Conservation (phyloP, 2,329 filamentous ascomycete genomes). For the Colletotrichum gloeosporioides region DNA sequence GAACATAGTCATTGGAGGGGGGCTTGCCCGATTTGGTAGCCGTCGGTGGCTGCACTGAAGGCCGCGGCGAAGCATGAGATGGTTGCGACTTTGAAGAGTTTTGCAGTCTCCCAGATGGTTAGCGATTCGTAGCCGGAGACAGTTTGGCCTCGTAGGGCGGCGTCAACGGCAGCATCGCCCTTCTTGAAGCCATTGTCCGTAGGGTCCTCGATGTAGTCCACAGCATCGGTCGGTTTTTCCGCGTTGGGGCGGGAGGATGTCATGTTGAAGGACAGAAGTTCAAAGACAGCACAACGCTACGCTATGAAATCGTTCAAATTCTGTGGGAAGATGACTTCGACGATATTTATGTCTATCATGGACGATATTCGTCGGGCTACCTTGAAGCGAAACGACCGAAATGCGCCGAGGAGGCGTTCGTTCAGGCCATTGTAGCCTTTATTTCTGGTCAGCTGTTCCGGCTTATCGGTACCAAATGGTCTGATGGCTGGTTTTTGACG, state of each 20-base stretch:
- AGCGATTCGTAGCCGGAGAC: constrained; percentile 31
- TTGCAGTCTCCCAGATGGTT: constrained; percentile 28
- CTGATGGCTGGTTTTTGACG: background rate
- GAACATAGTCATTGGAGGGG: too few species aligned
- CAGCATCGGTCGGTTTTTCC: background rate
- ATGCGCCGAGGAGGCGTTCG: background rate
- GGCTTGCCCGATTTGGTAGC: constrained; percentile 30
- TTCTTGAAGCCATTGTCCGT: background rate
- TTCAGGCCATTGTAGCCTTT: background rate
- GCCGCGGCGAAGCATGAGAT: constrained; percentile 28
- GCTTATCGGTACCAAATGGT: background rate
- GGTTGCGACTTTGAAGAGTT: constrained; percentile 29
- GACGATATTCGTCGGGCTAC: background rate
- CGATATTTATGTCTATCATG: background rate
- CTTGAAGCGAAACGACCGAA: background rate
- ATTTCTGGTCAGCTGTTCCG: background rate
- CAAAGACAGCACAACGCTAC: background rate
- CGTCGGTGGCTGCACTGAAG: constrained; percentile 29
- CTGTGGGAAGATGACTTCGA: background rate
- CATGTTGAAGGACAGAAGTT: background rate
- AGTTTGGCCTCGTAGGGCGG: constrained; percentile 26
- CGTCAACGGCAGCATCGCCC: constrained; percentile 17
- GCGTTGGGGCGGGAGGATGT: background rate
- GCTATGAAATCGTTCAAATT: background rate
- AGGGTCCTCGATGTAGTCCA: background rate